These are phyloP conservation scores for Clausena lansium DNA, from an alignment of 345 rosid genomes.

Conservation along the genomic window DNA sequence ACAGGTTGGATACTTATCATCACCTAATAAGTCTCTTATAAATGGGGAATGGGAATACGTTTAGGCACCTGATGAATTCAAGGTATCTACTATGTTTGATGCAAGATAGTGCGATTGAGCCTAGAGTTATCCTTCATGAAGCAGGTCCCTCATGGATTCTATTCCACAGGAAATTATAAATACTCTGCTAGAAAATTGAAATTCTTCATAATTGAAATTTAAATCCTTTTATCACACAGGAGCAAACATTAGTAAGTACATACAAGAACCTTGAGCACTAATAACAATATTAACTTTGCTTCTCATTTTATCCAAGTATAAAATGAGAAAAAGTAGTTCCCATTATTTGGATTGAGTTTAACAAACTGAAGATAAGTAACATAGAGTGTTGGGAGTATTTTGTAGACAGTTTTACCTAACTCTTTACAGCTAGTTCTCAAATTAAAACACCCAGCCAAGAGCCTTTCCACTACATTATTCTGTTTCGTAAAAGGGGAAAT, in stretches of 20 bases:
- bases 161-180: not conserved
- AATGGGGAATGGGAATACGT: too few species aligned
- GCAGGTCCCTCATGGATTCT: not conserved
- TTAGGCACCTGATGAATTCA: too few species aligned
- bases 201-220: too few species aligned
- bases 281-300: too few species aligned
- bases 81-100: not conserved
- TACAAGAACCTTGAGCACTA: too few species aligned
- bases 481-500: not conserved
- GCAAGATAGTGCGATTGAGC: not conserved
- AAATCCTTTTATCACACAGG: too few species aligned
- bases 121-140: not conserved
- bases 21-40: too few species aligned
- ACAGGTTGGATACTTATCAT: too few species aligned
- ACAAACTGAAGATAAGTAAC: not conserved
- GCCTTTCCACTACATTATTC: not conserved
- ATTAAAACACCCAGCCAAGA: not conserved
- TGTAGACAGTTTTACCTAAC: not conserved
- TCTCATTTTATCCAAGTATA: too few species aligned
- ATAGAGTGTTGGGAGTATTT: not conserved
- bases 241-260: too few species aligned
- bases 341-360: not conserved
- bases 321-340: not conserved
- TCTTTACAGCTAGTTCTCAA: not conserved
- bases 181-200: too few species aligned